These are phyloP conservation scores for Licmophora abbreviata DNA, from an alignment of 108 stramenopile genomes.

Conservation along the genomic window DNA sequence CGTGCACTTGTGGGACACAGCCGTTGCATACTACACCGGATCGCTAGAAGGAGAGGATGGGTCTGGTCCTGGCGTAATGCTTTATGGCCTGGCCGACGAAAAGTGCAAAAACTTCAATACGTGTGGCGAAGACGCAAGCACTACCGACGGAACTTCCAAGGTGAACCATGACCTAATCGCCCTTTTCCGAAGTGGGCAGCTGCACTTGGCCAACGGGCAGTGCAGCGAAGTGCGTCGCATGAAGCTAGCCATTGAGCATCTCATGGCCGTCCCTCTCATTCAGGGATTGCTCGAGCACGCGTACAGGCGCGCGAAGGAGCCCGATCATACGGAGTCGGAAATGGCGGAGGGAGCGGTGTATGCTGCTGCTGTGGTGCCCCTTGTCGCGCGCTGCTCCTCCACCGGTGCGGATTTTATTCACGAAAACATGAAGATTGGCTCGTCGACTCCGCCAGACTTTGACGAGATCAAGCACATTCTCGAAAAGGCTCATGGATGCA, in stretches of 20 bases:
- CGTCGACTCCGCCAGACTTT: conserved; percentile 23
- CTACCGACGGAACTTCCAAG: conserved; percentile 33
- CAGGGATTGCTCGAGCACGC: conserved; percentile 69
- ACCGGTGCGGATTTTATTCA: conserved; percentile 55
- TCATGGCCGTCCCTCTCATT: conserved; percentile 68
- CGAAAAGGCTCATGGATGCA: conserved; percentile 45
- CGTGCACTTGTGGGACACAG: conserved; percentile 65
- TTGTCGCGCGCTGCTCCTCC: conserved; percentile 38
- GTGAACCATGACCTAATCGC: conserved; percentile 54
- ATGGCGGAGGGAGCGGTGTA: conserved; percentile 63
- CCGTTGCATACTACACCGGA: conserved; percentile 51
- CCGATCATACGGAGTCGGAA: conserved; percentile 26
- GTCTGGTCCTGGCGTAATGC: conserved; percentile 30
- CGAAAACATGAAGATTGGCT: conserved; percentile 44
- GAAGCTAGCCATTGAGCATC: conserved; percentile 32
- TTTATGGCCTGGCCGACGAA: conserved; percentile 68
- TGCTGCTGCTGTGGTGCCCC: conserved; percentile 64
- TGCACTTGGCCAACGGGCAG: conserved; percentile 28
- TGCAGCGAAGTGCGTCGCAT: conserved; percentile 38
- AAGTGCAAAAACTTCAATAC: conserved; percentile 60
- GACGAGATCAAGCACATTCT: conserved; percentile 53
- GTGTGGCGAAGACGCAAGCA: conserved; percentile 40
- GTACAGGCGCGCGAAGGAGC: conserved; percentile 24
- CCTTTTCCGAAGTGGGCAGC: conserved; percentile 39
- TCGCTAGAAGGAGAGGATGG: conserved; percentile 50